Conservation (phyloP, 2,329 filamentous ascomycete genomes). For the Aspergillus ochraceus region DNA sequence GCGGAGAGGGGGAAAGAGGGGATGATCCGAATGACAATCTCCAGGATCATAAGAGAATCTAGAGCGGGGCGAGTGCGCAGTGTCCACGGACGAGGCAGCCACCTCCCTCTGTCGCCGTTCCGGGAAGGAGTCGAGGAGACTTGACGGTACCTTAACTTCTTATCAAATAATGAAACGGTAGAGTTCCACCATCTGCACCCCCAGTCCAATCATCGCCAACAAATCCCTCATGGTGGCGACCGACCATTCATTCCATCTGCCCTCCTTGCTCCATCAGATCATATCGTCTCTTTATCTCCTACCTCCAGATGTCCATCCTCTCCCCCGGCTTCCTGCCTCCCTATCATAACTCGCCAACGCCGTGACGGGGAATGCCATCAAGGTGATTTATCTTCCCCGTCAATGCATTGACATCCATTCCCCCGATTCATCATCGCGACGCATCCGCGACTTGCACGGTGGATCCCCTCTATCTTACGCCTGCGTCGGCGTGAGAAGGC, state of each 20-base stretch:
- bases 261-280: not conserved
- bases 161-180: no score
- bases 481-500: not conserved
- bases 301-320: not conserved
- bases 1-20: no score
- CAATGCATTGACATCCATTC: not conserved
- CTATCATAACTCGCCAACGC: not conserved
- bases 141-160: no score
- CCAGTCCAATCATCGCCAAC: no score
- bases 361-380: not conserved
- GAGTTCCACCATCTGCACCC: no score
- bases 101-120: no score
- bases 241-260: not conserved
- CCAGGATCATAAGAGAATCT: no score
- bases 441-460: not conserved
- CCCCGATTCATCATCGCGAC: not conserved
- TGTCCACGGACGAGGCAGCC: no score
- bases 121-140: no score
- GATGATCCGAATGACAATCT: no score
- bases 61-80: no score
- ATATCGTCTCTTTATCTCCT: not conserved
- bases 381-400: not conserved
- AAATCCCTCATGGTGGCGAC: no score
- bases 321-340: not conserved
- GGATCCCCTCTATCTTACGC: not conserved